Percentiles rank a stretch among this genome's conserved stretches.
Conservation (phyloP, 2,329 filamentous ascomycete species). For the Colletotrichum gloeosporioides region DNA sequence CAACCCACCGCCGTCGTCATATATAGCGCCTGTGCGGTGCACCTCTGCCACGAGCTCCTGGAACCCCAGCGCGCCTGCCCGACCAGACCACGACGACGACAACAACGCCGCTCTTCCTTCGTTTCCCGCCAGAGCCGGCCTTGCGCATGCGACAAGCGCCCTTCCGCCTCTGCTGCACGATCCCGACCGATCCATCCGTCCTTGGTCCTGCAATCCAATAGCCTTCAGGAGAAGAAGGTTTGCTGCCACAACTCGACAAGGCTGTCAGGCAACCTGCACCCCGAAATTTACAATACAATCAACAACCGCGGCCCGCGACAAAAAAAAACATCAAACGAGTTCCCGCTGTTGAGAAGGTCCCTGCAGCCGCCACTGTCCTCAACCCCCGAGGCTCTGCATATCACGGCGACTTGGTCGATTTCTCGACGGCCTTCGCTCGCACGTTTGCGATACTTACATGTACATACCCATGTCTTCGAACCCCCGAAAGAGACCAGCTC, state of each 20-base stretch:
- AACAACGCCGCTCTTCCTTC: neutral
- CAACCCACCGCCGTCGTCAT: neutral
- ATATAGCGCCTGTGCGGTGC: neutral
- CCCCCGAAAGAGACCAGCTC: constrained; percentile 75
- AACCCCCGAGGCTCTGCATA: constrained; percentile 1
- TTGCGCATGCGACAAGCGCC: constrained; percentile 1
- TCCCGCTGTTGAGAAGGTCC: neutral
- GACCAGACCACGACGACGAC: neutral
- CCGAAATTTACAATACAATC: neutral
- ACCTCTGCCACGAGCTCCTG: neutral
- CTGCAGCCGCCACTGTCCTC: neutral
- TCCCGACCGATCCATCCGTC: neutral
- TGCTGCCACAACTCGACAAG: neutral
- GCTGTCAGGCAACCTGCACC: constrained; percentile 8
- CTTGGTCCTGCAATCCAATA: neutral
- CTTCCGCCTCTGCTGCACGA: neutral
- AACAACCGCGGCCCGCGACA: neutral
- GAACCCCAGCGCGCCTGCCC: neutral
- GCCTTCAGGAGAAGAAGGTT: neutral
- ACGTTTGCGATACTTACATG: neutral
- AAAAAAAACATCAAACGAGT: neutral
- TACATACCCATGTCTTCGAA: constrained; percentile 52
- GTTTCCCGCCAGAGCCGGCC: neutral
- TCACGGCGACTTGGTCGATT: neutral
- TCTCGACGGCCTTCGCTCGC: neutral